Evolutionary conservation across 108 stramenopile species (phyloP).

Genomic region (Stephanodiscus triporus): DNA sequence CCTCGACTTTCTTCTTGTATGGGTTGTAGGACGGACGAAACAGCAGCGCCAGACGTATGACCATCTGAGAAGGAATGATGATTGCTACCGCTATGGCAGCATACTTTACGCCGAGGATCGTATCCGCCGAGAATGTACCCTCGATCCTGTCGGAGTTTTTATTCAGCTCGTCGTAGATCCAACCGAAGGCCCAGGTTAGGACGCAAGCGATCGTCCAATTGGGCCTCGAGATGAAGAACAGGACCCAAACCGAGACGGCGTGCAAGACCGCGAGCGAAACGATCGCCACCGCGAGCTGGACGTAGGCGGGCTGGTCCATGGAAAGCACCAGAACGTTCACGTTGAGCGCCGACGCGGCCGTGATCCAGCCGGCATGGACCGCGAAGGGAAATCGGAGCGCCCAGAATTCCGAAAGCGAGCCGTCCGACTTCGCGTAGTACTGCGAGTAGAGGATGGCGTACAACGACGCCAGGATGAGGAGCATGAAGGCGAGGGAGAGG

Average conservation of each 20-base stretch:
- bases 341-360: constrained; percentile 80
- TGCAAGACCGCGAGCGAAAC: constrained; percentile 55
- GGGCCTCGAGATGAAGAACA: constrained; percentile 36
- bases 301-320: constrained; percentile 23
- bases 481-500: constrained; percentile 64
- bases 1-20: constrained; percentile 24
- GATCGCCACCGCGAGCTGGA: constrained; percentile 60
- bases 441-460: constrained; percentile 37
- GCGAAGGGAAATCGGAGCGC: constrained; percentile 79
- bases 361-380: constrained; percentile 86
- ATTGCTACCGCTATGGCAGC: constrained; percentile 37
- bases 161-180: constrained; percentile 57
- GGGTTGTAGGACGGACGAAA: constrained; percentile 27
- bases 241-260: constrained; percentile 58
- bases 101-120: constrained; percentile 40
- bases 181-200: constrained; percentile 71
- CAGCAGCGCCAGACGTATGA: constrained; percentile 29
- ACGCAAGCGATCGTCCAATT: constrained; percentile 68
- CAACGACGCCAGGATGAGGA: constrained; percentile 54
- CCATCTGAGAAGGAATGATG: constrained; percentile 33
- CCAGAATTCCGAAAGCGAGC: constrained; percentile 53
- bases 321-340: constrained; percentile 70
- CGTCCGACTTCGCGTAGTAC: constrained; percentile 32
- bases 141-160: constrained; percentile 57
- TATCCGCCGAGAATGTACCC: constrained; percentile 42